Evolutionary conservation across 306 rosid species (phyloP).

Genomic region (Oxytropis ochrocephala): DNA sequence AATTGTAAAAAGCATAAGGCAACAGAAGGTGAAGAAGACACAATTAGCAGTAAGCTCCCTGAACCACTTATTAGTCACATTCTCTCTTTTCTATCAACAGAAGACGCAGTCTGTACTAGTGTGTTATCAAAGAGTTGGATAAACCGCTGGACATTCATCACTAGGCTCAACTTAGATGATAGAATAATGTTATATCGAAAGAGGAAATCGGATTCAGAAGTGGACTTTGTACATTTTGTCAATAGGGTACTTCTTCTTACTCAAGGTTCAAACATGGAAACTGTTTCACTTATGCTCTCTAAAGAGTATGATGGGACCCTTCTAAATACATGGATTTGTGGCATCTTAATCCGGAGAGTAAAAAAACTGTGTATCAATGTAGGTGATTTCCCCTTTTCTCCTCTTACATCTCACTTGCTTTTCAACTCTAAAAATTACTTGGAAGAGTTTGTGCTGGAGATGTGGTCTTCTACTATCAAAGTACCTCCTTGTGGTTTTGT

Average conservation of each 20-base stretch:
- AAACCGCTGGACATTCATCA: background rate
- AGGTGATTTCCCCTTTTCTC: too few species aligned
- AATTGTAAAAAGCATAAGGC: background rate
- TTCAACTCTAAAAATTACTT: too few species aligned
- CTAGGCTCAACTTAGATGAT: slow-evolving; percentile 7
- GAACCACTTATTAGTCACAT: background rate
- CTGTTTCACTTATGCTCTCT: too few species aligned
- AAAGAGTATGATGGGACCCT: too few species aligned
- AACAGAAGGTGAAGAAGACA: background rate
- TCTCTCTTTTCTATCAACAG: background rate
- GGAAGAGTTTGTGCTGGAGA: too few species aligned
- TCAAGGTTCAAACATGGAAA: background rate
- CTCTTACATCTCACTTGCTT: too few species aligned
- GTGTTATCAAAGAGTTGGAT: slow-evolving; percentile 13
- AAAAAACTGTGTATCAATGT: too few species aligned
- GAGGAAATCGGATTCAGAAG: background rate
- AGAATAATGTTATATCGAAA: background rate
- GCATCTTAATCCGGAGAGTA: too few species aligned
- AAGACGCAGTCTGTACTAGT: too few species aligned
- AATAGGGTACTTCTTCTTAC: background rate
- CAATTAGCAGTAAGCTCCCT: background rate
- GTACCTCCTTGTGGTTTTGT: too few species aligned
- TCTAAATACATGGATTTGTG: too few species aligned
- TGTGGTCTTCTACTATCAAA: too few species aligned
- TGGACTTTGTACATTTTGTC: background rate